These are phyloP conservation scores for Fusarium subtropicale DNA, from an alignment of 2,329 filamentous ascomycete genomes.

Conservation along the genomic window DNA sequence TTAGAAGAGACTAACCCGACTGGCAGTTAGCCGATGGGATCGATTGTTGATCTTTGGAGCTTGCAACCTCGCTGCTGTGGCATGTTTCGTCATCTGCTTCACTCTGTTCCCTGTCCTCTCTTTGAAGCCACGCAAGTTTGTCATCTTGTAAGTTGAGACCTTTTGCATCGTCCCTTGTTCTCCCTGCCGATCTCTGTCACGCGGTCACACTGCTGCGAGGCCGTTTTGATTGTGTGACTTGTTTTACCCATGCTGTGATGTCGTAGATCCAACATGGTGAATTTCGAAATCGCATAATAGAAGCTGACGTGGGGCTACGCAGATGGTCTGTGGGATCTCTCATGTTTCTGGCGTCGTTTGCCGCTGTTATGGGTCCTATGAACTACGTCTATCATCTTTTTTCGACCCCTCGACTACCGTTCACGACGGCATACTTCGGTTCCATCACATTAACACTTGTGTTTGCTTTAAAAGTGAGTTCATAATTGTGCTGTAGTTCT, in stretches of 20 bases:
- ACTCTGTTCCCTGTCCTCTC: conserved; percentile 86
- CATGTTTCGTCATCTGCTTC: conserved; percentile 95
- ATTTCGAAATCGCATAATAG: conserved; percentile 28
- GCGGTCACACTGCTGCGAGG: conserved; percentile 16
- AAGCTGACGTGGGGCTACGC: conserved; percentile 47
- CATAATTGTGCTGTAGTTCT: background rate
- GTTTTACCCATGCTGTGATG: conserved; percentile 32
- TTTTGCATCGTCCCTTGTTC: conserved; percentile 17
- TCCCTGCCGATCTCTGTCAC: conserved; percentile 33
- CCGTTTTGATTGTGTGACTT: conserved; percentile 27
- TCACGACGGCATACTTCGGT: conserved; percentile 94
- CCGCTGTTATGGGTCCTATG: conserved; percentile 91
- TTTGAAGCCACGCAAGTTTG: conserved; percentile 90
- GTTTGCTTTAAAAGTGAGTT: conserved; percentile 90
- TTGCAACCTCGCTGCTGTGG: conserved; percentile 88
- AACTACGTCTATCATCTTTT: conserved; percentile 86
- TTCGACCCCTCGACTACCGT: conserved; percentile 86
- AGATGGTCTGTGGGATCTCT: conserved; percentile 96
- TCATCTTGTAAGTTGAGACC: conserved; percentile 83
- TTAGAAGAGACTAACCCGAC: conserved; percentile 52
- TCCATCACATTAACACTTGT: conserved; percentile 91
- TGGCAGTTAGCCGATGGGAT: conserved; percentile 95
- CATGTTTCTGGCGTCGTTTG: conserved; percentile 92
- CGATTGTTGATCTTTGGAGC: conserved; percentile 90
- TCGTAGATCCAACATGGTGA: conserved; percentile 28